These are phyloP conservation scores for Hyphodiscus hymeniophilus DNA, from an alignment of 495 filamentous ascomycete genomes.

Conservation along the genomic window DNA sequence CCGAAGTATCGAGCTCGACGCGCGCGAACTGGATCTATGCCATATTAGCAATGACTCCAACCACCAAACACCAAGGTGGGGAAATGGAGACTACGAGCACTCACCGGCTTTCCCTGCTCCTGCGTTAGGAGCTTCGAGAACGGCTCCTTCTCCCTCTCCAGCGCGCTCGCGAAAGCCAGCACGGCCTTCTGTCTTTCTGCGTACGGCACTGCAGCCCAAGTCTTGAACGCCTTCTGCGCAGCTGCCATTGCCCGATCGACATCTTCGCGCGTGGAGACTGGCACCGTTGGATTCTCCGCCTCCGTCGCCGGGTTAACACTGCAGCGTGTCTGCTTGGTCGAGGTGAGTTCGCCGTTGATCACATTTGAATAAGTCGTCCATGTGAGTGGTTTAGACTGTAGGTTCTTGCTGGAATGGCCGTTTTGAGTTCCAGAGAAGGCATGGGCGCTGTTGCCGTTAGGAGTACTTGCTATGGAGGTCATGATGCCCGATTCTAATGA, in stretches of 20 bases:
- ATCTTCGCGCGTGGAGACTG: slow-evolving; percentile 41
- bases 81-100: neutral
- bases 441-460: no score
- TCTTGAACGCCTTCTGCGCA: slow-evolving; percentile 39
- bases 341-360: slow-evolving; percentile 35
- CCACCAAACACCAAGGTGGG: no score
- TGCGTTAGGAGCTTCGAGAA: slow-evolving; percentile 41
- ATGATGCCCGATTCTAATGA: no score
- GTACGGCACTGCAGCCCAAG: slow-evolving; percentile 35
- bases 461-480: no score
- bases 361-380: slow-evolving; percentile 40
- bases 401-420: no score
- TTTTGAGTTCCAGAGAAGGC: no score
- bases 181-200: slow-evolving; percentile 40
- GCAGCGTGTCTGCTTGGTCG: slow-evolving; percentile 25
- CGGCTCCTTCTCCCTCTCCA: slow-evolving; percentile 33
- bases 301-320: slow-evolving; percentile 43
- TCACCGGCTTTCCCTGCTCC: slow-evolving; percentile 49
- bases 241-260: slow-evolving; percentile 42
- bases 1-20: no score
- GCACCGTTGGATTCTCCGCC: slow-evolving; percentile 33
- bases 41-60: no score
- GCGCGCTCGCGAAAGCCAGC: slow-evolving; percentile 36
- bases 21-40: no score
- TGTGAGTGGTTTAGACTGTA: no score